Base-by-base conservation (phyloP, 2,329 filamentous ascomycete species). In the Fusarium bulbicola region DNA sequence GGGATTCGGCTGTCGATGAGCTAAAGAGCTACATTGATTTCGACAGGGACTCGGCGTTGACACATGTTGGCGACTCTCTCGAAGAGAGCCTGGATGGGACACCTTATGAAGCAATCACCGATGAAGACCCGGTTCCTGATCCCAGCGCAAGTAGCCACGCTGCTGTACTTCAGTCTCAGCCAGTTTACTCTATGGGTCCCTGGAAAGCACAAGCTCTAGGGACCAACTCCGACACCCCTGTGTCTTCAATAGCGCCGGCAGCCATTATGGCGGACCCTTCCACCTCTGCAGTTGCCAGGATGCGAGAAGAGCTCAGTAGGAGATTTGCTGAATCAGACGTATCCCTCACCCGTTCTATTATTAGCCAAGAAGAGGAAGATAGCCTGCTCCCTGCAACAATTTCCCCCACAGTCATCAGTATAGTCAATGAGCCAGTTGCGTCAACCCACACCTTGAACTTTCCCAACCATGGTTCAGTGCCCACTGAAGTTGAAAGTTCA, bases 351-450 rank as follows among this genome's bases (percentile, higher is more conserved):
- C 57, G 40, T 30, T 69, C 74, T 16, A 59, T 78, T 21, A 61
- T 80, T 56, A 63, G 72, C 4, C 69, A 72, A 24, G 73, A 65
- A 16, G n/a, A 58, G 16, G 72, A 70, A 14, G 66, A 78, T 24
- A 34, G 15, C n/a, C 43, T 76, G 5, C 74, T 79, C 6, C 77
- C 76, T n/a, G 69, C 75, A 16, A 84, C 83, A 4, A 74, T 84
- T 30, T 82, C 82, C n/a, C 79, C 82, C 10, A 82, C 83, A 24
- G 82, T 81, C 42, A 81, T 84, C 20, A 82, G 77, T 45, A 79
- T 77, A 42, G 77, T 77, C 9, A 68, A 75, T 28, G 79, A 77
- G 37, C 67, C 77, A 7, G 73, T 72, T 10, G 76, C 68, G 20
- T 54, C 68, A 21, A 63, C 68, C 4, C 74, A 77, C 7, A 59